Conservation (phyloP, 2,329 filamentous ascomycete genomes). For the Aureobasidium sp. region DNA sequence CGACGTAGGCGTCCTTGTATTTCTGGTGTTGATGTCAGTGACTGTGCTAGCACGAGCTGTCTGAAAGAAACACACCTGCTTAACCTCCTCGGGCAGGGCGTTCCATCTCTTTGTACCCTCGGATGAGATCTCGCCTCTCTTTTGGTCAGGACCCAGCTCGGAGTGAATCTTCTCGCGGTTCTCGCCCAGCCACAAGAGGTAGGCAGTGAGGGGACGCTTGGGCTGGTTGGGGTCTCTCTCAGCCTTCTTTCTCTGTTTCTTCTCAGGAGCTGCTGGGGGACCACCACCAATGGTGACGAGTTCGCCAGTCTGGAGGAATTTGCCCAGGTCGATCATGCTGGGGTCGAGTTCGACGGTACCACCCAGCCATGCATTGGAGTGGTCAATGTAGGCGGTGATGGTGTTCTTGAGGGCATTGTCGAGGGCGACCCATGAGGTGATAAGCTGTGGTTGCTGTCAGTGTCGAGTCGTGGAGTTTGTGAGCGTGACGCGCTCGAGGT, state of each 20-base stretch:
- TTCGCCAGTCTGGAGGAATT: slow-evolving; percentile 12
- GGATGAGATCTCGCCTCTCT: slow-evolving; percentile 67
- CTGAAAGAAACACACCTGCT: slow-evolving; percentile 44
- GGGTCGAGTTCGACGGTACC: slow-evolving; percentile 27
- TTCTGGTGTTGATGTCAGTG: slow-evolving; percentile 29
- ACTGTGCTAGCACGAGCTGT: not conserved
- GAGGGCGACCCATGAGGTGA: slow-evolving; percentile 70
- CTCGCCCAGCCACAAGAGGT: slow-evolving; percentile 90
- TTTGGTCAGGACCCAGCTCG: slow-evolving; percentile 57
- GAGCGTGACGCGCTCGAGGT: slow-evolving; percentile 17
- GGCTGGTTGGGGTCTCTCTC: slow-evolving; percentile 79
- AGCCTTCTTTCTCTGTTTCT: slow-evolving; percentile 35
- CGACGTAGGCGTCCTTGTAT: slow-evolving; percentile 52
- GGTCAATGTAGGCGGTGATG: slow-evolving; percentile 76
- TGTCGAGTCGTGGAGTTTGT: slow-evolving; percentile 6
- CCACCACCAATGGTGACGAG: slow-evolving; percentile 5
- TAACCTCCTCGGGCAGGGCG: slow-evolving; percentile 66
- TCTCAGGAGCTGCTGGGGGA: slow-evolving; percentile 20
- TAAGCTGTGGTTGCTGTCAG: slow-evolving; percentile 53
- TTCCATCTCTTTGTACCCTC: slow-evolving; percentile 85
- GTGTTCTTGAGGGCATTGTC: slow-evolving; percentile 73
- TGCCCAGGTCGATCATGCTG: slow-evolving; percentile 12
- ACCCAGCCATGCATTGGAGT: slow-evolving; percentile 76
- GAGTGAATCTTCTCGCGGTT: slow-evolving; percentile 72
- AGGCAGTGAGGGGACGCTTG: slow-evolving; percentile 87